Conservation (phyloP, 2,329 filamentous ascomycete species). For the Aspergillus pseudonomiae region DNA sequence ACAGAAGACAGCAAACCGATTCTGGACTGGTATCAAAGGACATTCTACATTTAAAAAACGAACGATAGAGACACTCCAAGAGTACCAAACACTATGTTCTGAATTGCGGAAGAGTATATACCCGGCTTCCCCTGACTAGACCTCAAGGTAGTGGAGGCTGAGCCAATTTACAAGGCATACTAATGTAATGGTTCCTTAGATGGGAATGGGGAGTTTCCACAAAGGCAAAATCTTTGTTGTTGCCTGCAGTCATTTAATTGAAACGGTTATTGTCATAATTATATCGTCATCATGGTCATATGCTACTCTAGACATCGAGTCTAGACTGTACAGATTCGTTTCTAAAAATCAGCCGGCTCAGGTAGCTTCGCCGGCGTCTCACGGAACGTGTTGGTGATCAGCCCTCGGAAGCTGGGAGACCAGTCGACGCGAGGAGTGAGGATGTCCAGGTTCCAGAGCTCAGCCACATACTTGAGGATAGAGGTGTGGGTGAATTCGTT, state of each 20-base stretch:
- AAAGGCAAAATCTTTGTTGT: not conserved
- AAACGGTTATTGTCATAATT: not conserved
- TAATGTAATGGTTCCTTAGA: not conserved
- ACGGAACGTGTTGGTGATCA: slow-evolving; percentile 30
- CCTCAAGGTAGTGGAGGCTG: not conserved
- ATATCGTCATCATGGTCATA: slow-evolving; percentile 2
- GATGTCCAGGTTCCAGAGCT: slow-evolving; percentile 47
- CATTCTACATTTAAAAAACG: not conserved
- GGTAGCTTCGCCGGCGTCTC: slow-evolving; percentile 33
- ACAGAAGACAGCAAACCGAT: not conserved
- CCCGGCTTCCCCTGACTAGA: not conserved
- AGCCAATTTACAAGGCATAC: not conserved
- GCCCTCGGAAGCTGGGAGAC: slow-evolving; percentile 41
- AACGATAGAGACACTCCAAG: not conserved
- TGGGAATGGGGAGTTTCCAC: not conserved
- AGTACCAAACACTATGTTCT: not conserved
- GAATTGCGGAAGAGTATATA: not conserved
- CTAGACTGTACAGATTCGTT: not conserved
- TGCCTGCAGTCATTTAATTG: not conserved
- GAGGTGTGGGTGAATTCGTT: slow-evolving; percentile 51
- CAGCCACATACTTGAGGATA: slow-evolving; percentile 46
- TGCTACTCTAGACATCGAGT: not conserved
- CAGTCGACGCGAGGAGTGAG: slow-evolving; percentile 43
- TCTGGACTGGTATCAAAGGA: not conserved
- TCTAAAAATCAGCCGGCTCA: slow-evolving; percentile 27